These are phyloP conservation scores for Gardenia jasminoides DNA, from an alignment of 257 asterid species.

Conservation along the genomic window DNA sequence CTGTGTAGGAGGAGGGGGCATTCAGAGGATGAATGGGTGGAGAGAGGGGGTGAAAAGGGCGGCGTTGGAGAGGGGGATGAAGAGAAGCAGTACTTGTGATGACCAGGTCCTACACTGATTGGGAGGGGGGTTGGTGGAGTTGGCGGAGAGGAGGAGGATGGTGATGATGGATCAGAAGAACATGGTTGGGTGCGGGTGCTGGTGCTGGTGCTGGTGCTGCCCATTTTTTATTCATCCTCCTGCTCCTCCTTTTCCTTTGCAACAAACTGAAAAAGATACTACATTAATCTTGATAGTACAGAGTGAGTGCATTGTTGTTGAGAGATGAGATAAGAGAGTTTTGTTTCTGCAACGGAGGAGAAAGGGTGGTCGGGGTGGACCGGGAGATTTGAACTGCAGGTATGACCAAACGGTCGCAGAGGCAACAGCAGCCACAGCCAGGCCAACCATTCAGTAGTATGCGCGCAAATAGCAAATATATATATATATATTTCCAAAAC, in stretches of 20 bases:
- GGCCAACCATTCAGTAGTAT: slow-evolving; percentile 11
- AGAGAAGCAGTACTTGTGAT: slow-evolving; percentile 13
- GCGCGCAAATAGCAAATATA: no score
- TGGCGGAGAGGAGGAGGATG: slow-evolving; percentile 6
- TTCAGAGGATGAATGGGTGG: slow-evolving; percentile 6
- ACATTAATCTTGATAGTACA: no score
- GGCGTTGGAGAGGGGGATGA: slow-evolving; percentile 18
- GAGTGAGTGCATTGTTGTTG: background rate
- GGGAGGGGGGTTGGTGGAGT: slow-evolving; percentile 27
- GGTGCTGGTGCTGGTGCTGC: background rate
- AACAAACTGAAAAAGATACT: background rate
- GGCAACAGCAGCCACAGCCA: background rate
- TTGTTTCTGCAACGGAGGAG: background rate
- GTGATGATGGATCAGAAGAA: background rate
- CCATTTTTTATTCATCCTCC: background rate
- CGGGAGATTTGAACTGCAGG: slow-evolving; percentile 16
- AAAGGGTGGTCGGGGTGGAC: background rate
- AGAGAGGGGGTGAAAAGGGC: slow-evolving; percentile 13
- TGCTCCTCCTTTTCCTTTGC: background rate
- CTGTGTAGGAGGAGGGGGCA: slow-evolving; percentile 1
- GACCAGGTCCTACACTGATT: slow-evolving; percentile 22
- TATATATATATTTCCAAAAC: no score
- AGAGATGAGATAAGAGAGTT: background rate
- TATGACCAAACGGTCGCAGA: slow-evolving; percentile 12
- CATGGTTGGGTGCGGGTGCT: background rate